These are phyloP conservation scores for Boletus barrowsii DNA, from an alignment of 768 basidiomycete species.

Conservation along the genomic window DNA sequence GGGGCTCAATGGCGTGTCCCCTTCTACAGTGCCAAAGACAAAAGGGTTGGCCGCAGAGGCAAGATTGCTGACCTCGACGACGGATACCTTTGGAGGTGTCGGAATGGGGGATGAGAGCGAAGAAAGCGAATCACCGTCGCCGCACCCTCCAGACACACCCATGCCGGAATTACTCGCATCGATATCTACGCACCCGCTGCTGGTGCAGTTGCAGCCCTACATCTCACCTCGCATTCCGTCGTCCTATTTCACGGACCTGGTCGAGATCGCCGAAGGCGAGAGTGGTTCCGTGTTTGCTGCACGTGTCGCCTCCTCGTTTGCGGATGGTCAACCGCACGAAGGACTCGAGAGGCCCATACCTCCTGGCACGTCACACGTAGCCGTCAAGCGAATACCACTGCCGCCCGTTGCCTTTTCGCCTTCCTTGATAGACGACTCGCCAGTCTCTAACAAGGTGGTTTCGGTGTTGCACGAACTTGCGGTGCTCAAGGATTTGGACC, in stretches of 20 bases:
- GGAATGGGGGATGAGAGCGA: slow-evolving; percentile 11
- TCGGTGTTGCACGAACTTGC: slow-evolving; percentile 61
- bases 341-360: slow-evolving; percentile 24
- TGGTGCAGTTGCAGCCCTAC: slow-evolving; percentile 51
- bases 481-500: slow-evolving; percentile 54
- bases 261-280: slow-evolving; percentile 83
- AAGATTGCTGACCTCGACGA: slow-evolving; percentile 28
- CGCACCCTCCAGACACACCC: not conserved
- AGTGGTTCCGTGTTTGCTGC: slow-evolving; percentile 66
- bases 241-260: slow-evolving; percentile 61
- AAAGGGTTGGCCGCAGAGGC: slow-evolving; percentile 26
- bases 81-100: slow-evolving; percentile 39
- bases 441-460: slow-evolving; percentile 56
- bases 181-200: slow-evolving; percentile 23
- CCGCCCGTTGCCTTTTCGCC: slow-evolving; percentile 34
- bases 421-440: slow-evolving; percentile 17
- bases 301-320: slow-evolving; percentile 23
- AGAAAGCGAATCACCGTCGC: not conserved
- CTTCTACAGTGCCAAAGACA: not conserved
- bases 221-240: slow-evolving; percentile 67
- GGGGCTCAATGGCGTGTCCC: slow-evolving; percentile 8
- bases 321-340: not conserved
- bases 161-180: not conserved
- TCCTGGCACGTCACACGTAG: slow-evolving; percentile 47
- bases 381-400: slow-evolving; percentile 72